These are phyloP conservation scores for Flammula alnicola DNA, from an alignment of 1,284 basidiomycete genomes.

Conservation along the genomic window DNA sequence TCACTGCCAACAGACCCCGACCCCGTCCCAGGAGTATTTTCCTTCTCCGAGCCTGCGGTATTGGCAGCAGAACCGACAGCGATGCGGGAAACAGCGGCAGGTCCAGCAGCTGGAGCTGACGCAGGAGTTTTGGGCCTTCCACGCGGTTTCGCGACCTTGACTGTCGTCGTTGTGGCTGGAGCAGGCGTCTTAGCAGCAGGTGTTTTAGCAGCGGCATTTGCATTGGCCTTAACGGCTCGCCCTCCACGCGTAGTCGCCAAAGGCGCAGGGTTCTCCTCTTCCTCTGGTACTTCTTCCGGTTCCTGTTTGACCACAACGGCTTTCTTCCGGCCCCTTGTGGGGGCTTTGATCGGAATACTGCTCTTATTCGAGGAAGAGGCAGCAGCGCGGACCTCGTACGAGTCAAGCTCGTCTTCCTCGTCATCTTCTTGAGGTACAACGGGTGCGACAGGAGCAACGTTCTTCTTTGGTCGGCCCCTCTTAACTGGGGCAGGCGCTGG, in stretches of 20 bases:
- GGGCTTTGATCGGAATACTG: conserved; percentile 8
- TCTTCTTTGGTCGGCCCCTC: conserved; percentile 26
- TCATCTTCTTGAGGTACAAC: conserved; percentile 5
- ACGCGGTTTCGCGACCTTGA: conserved; percentile 18
- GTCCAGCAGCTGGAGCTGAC: conserved; percentile 18
- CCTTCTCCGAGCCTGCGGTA: conserved; percentile 30
- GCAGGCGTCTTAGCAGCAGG: conserved; percentile 15
- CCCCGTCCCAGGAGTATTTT: conserved; percentile 31
- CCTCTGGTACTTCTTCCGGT: conserved; percentile 17
- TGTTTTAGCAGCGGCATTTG: conserved; percentile 15
- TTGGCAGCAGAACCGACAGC: neutral
- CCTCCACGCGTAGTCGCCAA: conserved; percentile 15
- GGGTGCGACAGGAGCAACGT: conserved; percentile 7
- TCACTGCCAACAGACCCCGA: conserved; percentile 21
- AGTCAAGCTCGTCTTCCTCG: conserved; percentile 17
- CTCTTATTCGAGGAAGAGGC: conserved; percentile 12
- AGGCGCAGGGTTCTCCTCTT: conserved; percentile 7
- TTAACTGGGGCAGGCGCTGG: conserved; percentile 22
- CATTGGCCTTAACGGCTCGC: conserved; percentile 1
- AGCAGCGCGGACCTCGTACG: conserved; percentile 9
- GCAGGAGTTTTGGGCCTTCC: conserved; percentile 19
- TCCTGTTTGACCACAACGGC: conserved; percentile 18
- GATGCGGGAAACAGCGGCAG: neutral
- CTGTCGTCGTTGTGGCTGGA: conserved; percentile 6
- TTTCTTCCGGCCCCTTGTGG: conserved; percentile 13